These are phyloP conservation scores for Vitis rotundifolia DNA, from an alignment of 164 flowering plant genomes.

Conservation along the genomic window DNA sequence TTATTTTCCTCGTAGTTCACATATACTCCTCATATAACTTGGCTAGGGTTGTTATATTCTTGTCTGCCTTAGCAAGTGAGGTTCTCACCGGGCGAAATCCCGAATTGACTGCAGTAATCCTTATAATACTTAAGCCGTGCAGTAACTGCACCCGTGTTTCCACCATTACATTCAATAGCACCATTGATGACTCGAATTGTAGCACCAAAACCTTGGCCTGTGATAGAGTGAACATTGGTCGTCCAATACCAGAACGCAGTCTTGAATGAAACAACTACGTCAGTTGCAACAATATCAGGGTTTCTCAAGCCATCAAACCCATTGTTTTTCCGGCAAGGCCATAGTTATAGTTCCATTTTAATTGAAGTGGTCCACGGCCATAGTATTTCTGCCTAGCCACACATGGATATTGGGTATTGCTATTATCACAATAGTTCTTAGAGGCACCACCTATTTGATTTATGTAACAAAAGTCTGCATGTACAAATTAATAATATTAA, in stretches of 20 bases:
- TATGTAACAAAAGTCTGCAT: slow-evolving; percentile 48
- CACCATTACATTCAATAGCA: slow-evolving; percentile 47
- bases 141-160: slow-evolving; percentile 26
- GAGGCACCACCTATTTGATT: slow-evolving; percentile 49
- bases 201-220: slow-evolving; percentile 62
- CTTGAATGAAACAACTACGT: slow-evolving; percentile 44
- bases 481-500: too few relatives aligned
- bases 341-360: slow-evolving; percentile 76
- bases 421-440: slow-evolving; percentile 46
- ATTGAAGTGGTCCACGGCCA: slow-evolving; percentile 68
- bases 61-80: slow-evolving; percentile 33
- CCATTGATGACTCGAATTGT: slow-evolving; percentile 67
- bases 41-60: too few relatives aligned
- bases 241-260: slow-evolving; percentile 70
- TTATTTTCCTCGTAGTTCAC: too few relatives aligned
- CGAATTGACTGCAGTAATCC: slow-evolving; percentile 40
- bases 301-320: slow-evolving; percentile 49
- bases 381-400: slow-evolving; percentile 39
- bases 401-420: slow-evolving; percentile 45
- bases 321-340: slow-evolving; percentile 54
- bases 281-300: slow-evolving; percentile 56
- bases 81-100: slow-evolving; percentile 48
- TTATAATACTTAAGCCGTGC: slow-evolving; percentile 41
- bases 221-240: slow-evolving; percentile 32
- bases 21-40: too few relatives aligned